Evolutionary conservation across 1,139 yeast species (phyloP), one percentile per base, ranked within the genome.

Genomic region (Yamadazyma blattariae): DNA sequence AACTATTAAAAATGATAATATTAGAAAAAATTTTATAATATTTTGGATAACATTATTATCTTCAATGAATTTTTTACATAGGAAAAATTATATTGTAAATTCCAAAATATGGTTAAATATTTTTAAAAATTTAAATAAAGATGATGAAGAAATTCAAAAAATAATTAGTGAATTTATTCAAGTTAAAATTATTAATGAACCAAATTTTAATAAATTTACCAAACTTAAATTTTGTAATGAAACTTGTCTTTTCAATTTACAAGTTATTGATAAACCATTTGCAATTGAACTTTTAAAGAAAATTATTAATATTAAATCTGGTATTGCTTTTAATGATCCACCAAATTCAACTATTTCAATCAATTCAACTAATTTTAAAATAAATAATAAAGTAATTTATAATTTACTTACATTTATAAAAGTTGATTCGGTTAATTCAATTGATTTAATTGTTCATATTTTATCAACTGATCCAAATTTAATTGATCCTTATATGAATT

Each of bases 151-250:
- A 7, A 43, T 71, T 1, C 58, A 80, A 19, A 42, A 45, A 1
- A 46, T 52, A 19, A 64, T 82, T 0, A 40, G 88, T 3, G 53
- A 59, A 0, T 69, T 79, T 23, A 59, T 88, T 36, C 74, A 68
- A 12, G 50, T 61, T 1, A 63, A 65, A 22, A 70, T 90, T 2
- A 53, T 88, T 27, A 56, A 60, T 22, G 97, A 90, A 47, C 53
- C 67, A 1, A 66, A 75, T 12, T 83, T 81, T 51, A 76, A 78
- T 44, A 82, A 80, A 49, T 66, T 82, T 38, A 75, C 89, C 1
- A 90, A 89, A 54, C 75, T 88, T 46, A 78, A 79, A 44, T 73
- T 89, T 14, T 74, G 90, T 50, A 88, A 86, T 49, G 97, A 90
- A 50, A 77, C 85, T 67, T 77, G 83, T 21, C 56, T 89, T 45